These are phyloP conservation scores for Lathyrus aphaca DNA, from an alignment of 306 rosid species.

Conservation along the genomic window DNA sequence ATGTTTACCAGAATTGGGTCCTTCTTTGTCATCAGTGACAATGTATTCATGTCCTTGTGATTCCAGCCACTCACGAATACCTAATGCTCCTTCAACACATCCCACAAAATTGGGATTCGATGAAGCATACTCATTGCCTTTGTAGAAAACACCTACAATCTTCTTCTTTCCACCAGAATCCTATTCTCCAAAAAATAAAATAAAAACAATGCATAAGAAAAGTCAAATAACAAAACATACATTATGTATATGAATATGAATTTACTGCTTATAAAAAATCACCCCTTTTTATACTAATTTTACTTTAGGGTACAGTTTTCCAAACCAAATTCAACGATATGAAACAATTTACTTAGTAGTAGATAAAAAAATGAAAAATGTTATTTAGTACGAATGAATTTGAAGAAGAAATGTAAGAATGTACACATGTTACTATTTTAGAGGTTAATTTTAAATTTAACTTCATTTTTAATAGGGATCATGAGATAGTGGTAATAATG, in stretches of 20 bases:
- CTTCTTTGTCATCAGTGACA: constrained; percentile 96
- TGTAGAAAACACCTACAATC: constrained; percentile 96
- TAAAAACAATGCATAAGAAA: not conserved
- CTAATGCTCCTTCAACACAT: constrained; percentile 83
- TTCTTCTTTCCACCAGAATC: constrained; percentile 63
- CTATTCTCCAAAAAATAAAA: constrained; percentile 4
- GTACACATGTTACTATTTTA: no score
- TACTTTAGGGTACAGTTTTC: no score
- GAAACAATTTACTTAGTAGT: no score
- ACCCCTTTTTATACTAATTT: no score
- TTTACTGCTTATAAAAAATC: not conserved
- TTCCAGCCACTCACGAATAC: constrained; percentile 90
- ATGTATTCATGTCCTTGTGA: constrained; percentile 89
- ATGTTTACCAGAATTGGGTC: constrained; percentile 71
- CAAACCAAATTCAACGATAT: no score
- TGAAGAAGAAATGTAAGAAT: no score
- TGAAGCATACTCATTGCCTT: constrained; percentile 78
- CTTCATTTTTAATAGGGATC: no score
- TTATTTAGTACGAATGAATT: no score
- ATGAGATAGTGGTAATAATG: no score
- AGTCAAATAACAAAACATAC: not conserved
- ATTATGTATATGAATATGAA: no score
- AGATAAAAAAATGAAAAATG: no score
- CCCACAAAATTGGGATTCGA: constrained; percentile 90
- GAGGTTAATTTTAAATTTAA: no score